phyloP scores from a whole-genome alignment of 352 stramenopile genomes.

The Pythium aquatile region DNA sequence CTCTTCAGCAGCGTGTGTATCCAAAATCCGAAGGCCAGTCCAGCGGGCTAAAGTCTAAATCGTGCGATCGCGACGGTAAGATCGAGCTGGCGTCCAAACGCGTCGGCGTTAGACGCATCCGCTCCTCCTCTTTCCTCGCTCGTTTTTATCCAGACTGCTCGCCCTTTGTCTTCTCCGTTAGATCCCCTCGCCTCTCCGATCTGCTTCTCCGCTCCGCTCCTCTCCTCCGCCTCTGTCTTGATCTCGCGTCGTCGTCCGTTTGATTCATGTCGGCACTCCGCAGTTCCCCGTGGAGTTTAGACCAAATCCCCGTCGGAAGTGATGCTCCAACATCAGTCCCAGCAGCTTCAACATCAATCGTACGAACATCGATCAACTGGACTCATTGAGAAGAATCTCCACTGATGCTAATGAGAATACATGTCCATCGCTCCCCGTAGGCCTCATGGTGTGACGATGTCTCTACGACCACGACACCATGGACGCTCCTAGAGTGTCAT shows the following conservation, averaged over 20 bases:
- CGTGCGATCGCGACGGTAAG: not conserved
- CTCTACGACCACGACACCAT: not conserved
- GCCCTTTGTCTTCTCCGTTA: not conserved
- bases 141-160: not conserved
- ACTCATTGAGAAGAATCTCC: not conserved
- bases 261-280: constrained; percentile 18
- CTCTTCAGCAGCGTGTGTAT: constrained; percentile 4
- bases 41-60: not conserved
- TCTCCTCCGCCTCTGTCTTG: not conserved
- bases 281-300: constrained; percentile 11
- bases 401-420: constrained; percentile 1
- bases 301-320: not conserved
- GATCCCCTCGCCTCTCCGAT: not conserved
- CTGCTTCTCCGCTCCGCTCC: not conserved
- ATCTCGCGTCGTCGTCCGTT: not conserved
- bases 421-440: not conserved
- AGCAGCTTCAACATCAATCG: constrained; percentile 12
- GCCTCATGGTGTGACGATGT: constrained; percentile 3
- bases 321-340: not conserved
- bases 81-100: not conserved
- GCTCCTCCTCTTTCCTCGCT: not conserved
- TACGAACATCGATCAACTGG: not conserved
- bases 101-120: not conserved
- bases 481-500: constrained; percentile 16
- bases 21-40: constrained; percentile 22